Conservation (phyloP, 495 filamentous ascomycete genomes). For the Rhizodiscina lignyota region DNA sequence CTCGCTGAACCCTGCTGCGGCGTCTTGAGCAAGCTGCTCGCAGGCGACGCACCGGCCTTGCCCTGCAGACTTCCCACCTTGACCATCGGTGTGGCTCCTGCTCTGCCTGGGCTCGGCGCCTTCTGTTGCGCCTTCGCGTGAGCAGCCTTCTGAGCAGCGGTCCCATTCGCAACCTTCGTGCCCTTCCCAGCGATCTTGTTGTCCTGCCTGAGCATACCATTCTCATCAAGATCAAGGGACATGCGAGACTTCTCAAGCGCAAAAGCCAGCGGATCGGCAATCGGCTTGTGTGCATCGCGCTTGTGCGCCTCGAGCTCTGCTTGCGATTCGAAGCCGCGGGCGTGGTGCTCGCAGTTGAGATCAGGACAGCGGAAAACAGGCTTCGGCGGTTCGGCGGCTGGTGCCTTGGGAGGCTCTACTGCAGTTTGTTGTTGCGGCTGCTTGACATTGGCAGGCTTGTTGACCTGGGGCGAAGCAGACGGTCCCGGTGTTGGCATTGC, state of each 20-base stretch:
- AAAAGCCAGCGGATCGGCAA: background rate
- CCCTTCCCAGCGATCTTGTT: no score
- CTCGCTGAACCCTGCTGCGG: no score
- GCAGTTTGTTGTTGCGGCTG: background rate
- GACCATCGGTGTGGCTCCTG: no score
- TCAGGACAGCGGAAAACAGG: background rate
- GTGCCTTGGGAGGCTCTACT: background rate
- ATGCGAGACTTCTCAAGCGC: background rate
- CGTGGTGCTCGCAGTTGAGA: background rate
- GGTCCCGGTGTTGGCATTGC: background rate
- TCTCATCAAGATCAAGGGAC: background rate
- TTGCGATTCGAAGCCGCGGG: background rate
- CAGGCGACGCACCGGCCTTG: no score
- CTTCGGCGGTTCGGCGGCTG: background rate
- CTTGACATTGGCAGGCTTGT: background rate
- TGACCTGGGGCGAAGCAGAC: background rate
- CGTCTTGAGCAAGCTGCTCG: no score
- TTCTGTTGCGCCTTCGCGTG: no score
- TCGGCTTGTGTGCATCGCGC: background rate
- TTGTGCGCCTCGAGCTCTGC: background rate
- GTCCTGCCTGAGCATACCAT: no score
- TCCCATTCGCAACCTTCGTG: no score
- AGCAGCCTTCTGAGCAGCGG: no score
- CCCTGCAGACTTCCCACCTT: no score
- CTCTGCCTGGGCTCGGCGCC: no score